Base-by-base conservation (phyloP, 1,284 basidiomycete genomes). In the Pterulicium gracile region DNA sequence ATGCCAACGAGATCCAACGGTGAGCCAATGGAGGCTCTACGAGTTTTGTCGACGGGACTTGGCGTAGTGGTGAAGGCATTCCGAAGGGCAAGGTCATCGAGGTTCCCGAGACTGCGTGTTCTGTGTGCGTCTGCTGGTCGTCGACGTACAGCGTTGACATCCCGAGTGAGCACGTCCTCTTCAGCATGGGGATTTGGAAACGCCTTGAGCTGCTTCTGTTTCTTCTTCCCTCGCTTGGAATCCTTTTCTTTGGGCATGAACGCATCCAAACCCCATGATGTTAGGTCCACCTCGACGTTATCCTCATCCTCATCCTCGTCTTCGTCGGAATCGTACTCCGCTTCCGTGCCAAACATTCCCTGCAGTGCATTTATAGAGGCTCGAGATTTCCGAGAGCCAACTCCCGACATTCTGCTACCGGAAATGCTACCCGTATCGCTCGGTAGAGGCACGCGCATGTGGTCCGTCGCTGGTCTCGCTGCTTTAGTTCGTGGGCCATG, bases 191-290 rank as follows among this genome's bases (percentile, higher is more conserved):
- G 60, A n/a, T 57, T 57, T 49, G 60, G 67, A 48, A 24, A 63
- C 73, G 12, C 63, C 66, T 53, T 72, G 71, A 27, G 55, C 54
- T 39, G 36, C 15, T 39, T 39, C 7, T 13, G 19, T 17, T 39
- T 39, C 36, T 39, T 39, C 5, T 18, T 13, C 5, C 7, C 36
- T 22, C 52, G 59, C 63, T 66, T 67, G 52, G 61, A 58, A 20
- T 65, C 62, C 60, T 77, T 80, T 50, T 79, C 75, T 56, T 83
- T 81, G 0, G 79, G 71, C 48, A 87, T 75, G 59, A 87, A 78
- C 14, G 77, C 73, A 49, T 88, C 83, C 18, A 89, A 67, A 2
- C 86, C 86, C 86, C 88, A 89, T 17, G 86, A 88, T 2, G 82
- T 71, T 44, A 89, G 67, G 61, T 89, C 86, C 17, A 90, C 81